Conservation (phyloP, 2,329 filamentous ascomycete species). For the Aspergillus novoparasiticus region DNA sequence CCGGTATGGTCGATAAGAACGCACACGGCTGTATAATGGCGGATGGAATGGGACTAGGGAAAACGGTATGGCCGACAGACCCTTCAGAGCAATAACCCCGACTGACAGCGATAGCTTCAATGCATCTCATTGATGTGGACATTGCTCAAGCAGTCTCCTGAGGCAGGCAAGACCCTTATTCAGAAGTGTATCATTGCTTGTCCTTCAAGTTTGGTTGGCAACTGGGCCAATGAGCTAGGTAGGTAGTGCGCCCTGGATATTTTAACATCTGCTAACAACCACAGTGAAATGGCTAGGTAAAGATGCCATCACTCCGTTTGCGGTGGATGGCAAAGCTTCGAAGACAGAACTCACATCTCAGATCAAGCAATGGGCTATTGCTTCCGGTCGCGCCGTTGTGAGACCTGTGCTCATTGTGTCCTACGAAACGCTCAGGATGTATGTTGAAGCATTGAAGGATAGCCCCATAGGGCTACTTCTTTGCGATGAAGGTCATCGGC, state of each 20-base stretch:
- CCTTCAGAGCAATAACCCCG: neutral
- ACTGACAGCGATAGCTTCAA: slow-evolving; percentile 62
- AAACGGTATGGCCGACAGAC: slow-evolving; percentile 60
- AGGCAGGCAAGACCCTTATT: slow-evolving; percentile 90
- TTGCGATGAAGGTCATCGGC: slow-evolving; percentile 92
- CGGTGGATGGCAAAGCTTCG: slow-evolving; percentile 92
- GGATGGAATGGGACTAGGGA: slow-evolving; percentile 97
- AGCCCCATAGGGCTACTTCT: slow-evolving; percentile 90
- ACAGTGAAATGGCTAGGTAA: slow-evolving; percentile 88
- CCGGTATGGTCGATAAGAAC: slow-evolving; percentile 90
- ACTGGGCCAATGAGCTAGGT: slow-evolving; percentile 92
- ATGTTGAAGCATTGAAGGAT: slow-evolving; percentile 85
- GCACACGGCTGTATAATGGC: slow-evolving; percentile 99
- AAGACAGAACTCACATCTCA: slow-evolving; percentile 92
- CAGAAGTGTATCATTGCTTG: slow-evolving; percentile 97
- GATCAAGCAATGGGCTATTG: slow-evolving; percentile 91
- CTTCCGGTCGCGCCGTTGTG: slow-evolving; percentile 84
- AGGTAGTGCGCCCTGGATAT: slow-evolving; percentile 16
- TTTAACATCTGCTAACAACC: slow-evolving; percentile 21
- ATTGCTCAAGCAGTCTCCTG: slow-evolving; percentile 88
- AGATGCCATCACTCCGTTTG: slow-evolving; percentile 89
- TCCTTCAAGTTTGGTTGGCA: slow-evolving; percentile 91
- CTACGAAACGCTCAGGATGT: slow-evolving; percentile 90
- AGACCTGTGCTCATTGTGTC: slow-evolving; percentile 96
- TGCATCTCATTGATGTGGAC: slow-evolving; percentile 98